These are phyloP conservation scores for peach (Prunus persica) DNA, from an alignment of 306 rosid genomes.

Conservation along the genomic window Prunus_persica_NCBIv2 NC_034011.1:2350501-2351000, in stretches of 20 bases:
- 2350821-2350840: neutral
- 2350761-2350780: slow-evolving; percentile 61
- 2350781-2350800: slow-evolving; percentile 53
- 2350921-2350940: no score
- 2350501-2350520: slow-evolving; percentile 43
- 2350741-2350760: slow-evolving; percentile 53
- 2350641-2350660: neutral
- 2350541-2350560: no score
- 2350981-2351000: no score
- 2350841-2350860: no score
- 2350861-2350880: no score
- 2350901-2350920: no score
- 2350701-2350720: slow-evolving; percentile 64
- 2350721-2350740: slow-evolving; percentile 71
- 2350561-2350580: no score
- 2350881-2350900: no score
- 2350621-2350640: neutral
- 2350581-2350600: no score
- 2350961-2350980: no score
- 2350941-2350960: no score
- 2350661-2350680: slow-evolving; percentile 56
- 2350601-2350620: no score
- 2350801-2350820: slow-evolving; percentile 19
- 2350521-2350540: slow-evolving; percentile 51
- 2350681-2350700: slow-evolving; percentile 56